phyloP scores from a whole-genome alignment of 106 monocot genomes.

The Dendrobium huoshanense region DNA sequence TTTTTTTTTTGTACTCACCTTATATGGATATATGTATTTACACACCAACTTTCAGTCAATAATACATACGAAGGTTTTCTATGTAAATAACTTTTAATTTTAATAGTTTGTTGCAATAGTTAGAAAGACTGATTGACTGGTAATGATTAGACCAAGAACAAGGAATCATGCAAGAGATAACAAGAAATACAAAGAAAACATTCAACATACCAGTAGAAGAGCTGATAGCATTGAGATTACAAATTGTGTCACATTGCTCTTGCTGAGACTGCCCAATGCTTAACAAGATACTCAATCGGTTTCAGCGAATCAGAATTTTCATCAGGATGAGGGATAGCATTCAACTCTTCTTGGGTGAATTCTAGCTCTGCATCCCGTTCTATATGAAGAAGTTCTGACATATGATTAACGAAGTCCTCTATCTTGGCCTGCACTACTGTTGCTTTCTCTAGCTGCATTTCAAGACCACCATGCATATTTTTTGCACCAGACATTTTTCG shows the following conservation, averaged over 20 bases:
- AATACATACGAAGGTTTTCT: no score
- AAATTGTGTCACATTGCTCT: conserved; percentile 98
- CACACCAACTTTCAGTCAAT: no score
- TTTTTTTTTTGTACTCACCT: no score
- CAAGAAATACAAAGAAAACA: not conserved
- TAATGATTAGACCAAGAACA: not conserved
- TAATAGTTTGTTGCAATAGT: not conserved
- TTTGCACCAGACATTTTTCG: conserved; percentile 43
- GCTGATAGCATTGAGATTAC: conserved; percentile 86
- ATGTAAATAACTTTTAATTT: not conserved
- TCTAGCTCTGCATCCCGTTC: conserved; percentile 96
- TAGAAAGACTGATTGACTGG: not conserved
- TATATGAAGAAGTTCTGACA: conserved; percentile 88
- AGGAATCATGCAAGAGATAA: not conserved
- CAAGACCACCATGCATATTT: conserved; percentile 46
- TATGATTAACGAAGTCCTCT: conserved; percentile 65
- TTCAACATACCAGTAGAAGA: conserved; percentile 66
- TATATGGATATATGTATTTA: no score
- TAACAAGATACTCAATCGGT: conserved; percentile 88
- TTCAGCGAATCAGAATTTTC: conserved; percentile 40
- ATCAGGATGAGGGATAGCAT: conserved; percentile 68
- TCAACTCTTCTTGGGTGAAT: conserved; percentile 85
- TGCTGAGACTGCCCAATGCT: conserved; percentile 87
- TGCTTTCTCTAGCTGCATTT: conserved; percentile 57
- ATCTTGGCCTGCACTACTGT: conserved; percentile 61